These are phyloP conservation scores for Penicillium italicum DNA, from an alignment of 2,329 filamentous ascomycete genomes.

Conservation along the genomic window DNA sequence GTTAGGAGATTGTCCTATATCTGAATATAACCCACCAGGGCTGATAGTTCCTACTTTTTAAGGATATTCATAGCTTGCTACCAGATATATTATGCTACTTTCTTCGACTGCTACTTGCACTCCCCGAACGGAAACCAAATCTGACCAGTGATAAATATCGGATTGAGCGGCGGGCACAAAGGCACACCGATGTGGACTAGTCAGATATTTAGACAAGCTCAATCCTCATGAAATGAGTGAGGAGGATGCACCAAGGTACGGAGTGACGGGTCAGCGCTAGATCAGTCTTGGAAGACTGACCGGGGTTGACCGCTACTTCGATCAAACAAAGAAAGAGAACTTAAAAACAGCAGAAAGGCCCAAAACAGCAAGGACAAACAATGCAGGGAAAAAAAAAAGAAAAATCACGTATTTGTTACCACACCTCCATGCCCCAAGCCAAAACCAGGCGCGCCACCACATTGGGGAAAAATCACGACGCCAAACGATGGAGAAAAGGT, in stretches of 20 bases:
- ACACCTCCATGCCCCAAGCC: slow-evolving; percentile 1
- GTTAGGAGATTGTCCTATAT: background rate
- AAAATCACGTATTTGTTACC: slow-evolving; percentile 12
- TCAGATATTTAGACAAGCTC: background rate
- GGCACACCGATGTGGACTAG: background rate
- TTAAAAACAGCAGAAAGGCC: background rate
- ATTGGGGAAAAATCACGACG: slow-evolving; percentile 20
- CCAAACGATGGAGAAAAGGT: slow-evolving; percentile 22
- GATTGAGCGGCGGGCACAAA: background rate
- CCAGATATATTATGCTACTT: no score
- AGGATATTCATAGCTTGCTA: background rate
- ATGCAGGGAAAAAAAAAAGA: background rate
- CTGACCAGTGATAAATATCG: background rate
- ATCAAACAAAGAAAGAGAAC: background rate
- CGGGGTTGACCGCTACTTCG: background rate
- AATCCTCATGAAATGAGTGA: background rate
- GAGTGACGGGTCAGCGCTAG: background rate
- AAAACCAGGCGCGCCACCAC: slow-evolving; percentile 14
- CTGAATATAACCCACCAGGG: background rate
- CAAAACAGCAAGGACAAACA: background rate
- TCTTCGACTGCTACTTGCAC: background rate
- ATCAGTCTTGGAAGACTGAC: background rate
- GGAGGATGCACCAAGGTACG: background rate
- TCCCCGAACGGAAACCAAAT: background rate
- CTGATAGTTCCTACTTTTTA: background rate